Conservation (phyloP, 2,329 filamentous ascomycete species). For the Exophiala dermatitidis region DNA sequence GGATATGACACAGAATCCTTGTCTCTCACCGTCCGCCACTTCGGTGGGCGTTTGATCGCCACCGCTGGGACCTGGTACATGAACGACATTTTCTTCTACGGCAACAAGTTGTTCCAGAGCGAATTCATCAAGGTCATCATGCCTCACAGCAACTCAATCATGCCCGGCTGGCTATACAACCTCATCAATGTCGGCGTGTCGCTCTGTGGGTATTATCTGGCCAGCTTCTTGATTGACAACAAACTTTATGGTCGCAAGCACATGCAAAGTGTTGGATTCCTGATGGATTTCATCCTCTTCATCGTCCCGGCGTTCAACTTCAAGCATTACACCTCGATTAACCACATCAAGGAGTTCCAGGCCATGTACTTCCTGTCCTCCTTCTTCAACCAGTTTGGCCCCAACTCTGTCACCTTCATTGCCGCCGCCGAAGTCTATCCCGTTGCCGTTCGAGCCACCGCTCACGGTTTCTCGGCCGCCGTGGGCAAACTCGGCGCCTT, state of each 20-base stretch:
- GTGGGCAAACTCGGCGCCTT: conserved; percentile 84
- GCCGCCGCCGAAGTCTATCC: conserved; percentile 95
- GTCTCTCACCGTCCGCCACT: conserved; percentile 68
- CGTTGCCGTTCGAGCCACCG: conserved; percentile 83
- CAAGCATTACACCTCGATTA: conserved; percentile 66
- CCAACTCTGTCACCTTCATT: conserved; percentile 93
- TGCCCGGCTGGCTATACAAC: conserved; percentile 88
- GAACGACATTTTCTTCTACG: conserved; percentile 98
- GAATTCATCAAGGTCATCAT: conserved; percentile 83
- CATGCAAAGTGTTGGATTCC: conserved; percentile 93
- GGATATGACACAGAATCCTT: conserved; percentile 88
- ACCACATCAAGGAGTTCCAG: conserved; percentile 81
- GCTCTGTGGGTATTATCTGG: conserved; percentile 80
- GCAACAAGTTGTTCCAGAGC: conserved; percentile 94
- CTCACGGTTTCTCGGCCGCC: conserved; percentile 91
- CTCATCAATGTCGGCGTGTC: conserved; percentile 83
- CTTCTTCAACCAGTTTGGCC: conserved; percentile 98
- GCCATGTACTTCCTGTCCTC: conserved; percentile 93
- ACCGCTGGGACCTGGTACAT: conserved; percentile 88
- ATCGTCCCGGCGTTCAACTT: conserved; percentile 84
- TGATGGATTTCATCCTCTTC: conserved; percentile 90
- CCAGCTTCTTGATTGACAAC: conserved; percentile 82
- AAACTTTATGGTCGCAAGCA: conserved; percentile 92
- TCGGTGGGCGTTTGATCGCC: conserved; percentile 76
- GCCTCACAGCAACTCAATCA: conserved; percentile 60